phyloP scores from a whole-genome alignment of 768 basidiomycete species.

The Tricholoma terreum region DNA sequence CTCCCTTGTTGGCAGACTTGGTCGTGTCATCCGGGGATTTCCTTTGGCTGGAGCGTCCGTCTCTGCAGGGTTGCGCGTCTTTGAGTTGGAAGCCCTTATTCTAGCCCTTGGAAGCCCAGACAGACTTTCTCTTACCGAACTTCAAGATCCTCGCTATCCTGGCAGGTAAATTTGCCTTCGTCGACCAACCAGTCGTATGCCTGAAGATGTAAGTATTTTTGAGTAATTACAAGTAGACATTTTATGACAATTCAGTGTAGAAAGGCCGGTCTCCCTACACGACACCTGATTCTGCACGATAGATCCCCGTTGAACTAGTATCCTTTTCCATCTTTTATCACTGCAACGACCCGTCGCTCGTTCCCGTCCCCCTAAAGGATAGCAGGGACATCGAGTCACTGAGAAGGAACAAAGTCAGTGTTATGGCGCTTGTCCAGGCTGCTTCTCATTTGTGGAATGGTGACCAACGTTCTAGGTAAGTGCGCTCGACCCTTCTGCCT shows the following conservation, averaged over 20 bases:
- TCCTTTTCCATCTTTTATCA: not conserved
- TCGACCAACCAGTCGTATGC: no score
- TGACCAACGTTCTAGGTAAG: not conserved
- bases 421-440: not conserved
- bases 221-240: not conserved
- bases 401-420: no score
- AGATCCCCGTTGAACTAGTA: not conserved
- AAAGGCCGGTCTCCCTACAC: not conserved
- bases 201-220: not conserved
- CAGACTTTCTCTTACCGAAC: not conserved
- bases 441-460: not conserved
- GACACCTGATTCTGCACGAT: not conserved
- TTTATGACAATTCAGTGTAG: not conserved
- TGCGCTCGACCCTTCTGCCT: no score
- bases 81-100: not conserved
- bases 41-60: not conserved
- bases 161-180: not conserved
- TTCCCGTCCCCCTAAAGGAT: not conserved
- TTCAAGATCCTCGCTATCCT: not conserved
- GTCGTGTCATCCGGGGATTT: not conserved
- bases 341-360: not conserved
- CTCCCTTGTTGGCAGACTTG: not conserved
- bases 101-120: not conserved
- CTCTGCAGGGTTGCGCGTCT: not conserved
- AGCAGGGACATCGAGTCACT: not conserved